Conservation (phyloP, 345 rosid genomes). For the Clausena lansium region DNA sequence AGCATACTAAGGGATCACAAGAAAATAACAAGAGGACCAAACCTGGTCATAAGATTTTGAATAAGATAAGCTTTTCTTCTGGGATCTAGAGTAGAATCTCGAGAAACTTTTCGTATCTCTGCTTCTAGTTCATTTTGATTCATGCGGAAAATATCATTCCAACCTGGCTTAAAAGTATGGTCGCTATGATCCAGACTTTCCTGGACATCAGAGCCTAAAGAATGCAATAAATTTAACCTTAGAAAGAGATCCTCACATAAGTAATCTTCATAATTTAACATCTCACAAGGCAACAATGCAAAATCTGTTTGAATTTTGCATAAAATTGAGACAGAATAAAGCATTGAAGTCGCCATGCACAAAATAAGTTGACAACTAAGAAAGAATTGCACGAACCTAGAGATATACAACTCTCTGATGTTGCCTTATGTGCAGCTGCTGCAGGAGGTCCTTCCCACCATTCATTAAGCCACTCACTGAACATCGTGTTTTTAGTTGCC, state of each 20-base stretch:
- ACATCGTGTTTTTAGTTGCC: conserved; percentile 64
- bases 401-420: conserved; percentile 47
- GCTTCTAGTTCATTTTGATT: conserved; percentile 71
- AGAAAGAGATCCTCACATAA: conserved; percentile 6
- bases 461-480: conserved; percentile 65
- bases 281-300: conserved; percentile 9
- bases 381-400: conserved; percentile 31
- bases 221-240: neutral
- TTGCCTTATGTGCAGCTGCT: conserved; percentile 25
- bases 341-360: neutral
- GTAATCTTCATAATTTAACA: conserved; percentile 15
- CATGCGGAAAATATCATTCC: conserved; percentile 71
- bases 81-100: conserved; percentile 77
- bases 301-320: conserved; percentile 10
- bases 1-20: neutral
- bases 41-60: conserved; percentile 84
- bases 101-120: conserved; percentile 66
- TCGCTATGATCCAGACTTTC: conserved; percentile 48
- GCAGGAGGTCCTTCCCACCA: conserved; percentile 52
- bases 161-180: conserved; percentile 57
- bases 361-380: no score
- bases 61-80: conserved; percentile 68
- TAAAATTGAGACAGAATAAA: neutral
- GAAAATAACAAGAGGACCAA: conserved; percentile 13
- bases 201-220: conserved; percentile 37